Percentiles rank a stretch among this genome's conserved stretches.
These are phyloP conservation scores for Anthracocystis setariae DNA, from an alignment of 1,284 basidiomycete genomes.

Conservation along the genomic window DNA sequence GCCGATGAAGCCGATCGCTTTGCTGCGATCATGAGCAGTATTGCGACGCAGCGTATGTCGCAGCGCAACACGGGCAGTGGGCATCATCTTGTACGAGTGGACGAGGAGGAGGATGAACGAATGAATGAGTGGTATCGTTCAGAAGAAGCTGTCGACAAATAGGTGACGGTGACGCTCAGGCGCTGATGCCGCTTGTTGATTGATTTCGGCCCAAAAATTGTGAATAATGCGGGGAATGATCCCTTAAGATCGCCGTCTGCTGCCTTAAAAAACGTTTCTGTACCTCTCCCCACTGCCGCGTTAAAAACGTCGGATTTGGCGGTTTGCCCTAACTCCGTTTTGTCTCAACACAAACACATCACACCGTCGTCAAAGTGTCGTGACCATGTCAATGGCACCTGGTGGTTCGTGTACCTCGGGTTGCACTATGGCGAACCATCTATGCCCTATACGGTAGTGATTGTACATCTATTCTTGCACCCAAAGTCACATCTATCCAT, in stretches of 20 bases:
- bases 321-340: conserved; percentile 7
- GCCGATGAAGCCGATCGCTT: conserved; percentile 65
- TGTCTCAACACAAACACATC: neutral
- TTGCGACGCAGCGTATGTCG: conserved; percentile 25
- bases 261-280: no score
- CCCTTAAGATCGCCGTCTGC: conserved; percentile 1
- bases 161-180: conserved; percentile 15
- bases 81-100: conserved; percentile 20
- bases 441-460: no score
- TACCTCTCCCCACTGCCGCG: no score
- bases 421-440: no score
- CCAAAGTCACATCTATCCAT: conserved; percentile 9
- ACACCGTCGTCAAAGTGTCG: neutral
- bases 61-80: conserved; percentile 20
- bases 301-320: conserved; percentile 24
- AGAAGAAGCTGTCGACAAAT: neutral
- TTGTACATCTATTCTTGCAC: no score
- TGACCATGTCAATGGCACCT: no score
- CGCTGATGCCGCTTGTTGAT: neutral
- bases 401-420: no score
- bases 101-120: neutral
- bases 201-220: neutral
- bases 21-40: conserved; percentile 46
- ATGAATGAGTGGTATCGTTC: neutral
- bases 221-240: conserved; percentile 16